A percentile compares a stretch with the other conserved stretches of the same genome.
phyloP scores from a whole-genome alignment of 2,329 filamentous ascomycete species.

The Penicillium sp. region DNA sequence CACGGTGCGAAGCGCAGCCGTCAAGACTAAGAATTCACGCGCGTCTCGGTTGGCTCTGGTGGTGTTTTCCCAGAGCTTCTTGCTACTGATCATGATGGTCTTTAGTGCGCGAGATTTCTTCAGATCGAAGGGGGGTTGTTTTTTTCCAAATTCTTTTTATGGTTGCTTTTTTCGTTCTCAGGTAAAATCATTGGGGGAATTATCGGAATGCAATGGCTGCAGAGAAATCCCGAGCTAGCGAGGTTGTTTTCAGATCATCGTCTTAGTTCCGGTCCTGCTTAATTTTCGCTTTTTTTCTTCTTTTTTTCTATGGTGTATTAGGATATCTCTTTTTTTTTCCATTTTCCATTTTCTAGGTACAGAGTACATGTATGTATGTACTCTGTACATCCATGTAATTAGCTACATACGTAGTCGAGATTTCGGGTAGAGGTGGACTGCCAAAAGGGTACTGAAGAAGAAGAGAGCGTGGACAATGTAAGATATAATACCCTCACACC shows the following conservation, averaged over 20 bases:
- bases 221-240: background rate
- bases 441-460: background rate
- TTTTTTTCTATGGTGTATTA: background rate
- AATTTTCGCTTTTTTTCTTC: background rate
- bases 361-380: background rate
- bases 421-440: background rate
- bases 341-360: background rate
- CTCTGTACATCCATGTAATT: background rate
- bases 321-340: background rate
- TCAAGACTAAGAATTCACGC: slow-evolving; percentile 54
- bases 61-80: background rate
- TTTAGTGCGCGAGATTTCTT: background rate
- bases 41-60: background rate
- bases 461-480: background rate
- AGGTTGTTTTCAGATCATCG: background rate
- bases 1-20: slow-evolving; percentile 77
- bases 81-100: background rate
- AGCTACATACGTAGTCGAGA: background rate
- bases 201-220: background rate
- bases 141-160: background rate
- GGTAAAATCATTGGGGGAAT: background rate
- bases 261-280: background rate
- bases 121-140: background rate
- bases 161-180: background rate
- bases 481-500: background rate